phyloP scores from a whole-genome alignment of 2,329 filamentous ascomycete genomes.

The Colletotrichum filicis region DNA sequence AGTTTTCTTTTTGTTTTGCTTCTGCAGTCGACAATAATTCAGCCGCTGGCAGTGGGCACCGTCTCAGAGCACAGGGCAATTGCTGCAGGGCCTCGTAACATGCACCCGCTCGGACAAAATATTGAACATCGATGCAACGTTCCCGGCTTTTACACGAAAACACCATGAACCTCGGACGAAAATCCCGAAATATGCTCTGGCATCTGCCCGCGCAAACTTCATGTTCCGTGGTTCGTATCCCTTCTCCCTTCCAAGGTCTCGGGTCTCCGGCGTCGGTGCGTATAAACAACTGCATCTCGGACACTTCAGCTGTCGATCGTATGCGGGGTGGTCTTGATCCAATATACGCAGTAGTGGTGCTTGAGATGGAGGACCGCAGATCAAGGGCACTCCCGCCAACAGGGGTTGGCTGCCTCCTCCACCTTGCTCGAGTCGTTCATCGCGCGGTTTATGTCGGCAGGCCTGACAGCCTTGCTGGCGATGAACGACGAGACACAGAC shows the following conservation, averaged over 20 bases:
- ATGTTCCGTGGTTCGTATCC: background rate
- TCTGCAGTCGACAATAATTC: background rate
- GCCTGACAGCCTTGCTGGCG: background rate
- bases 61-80: background rate
- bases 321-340: background rate
- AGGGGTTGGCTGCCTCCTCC: background rate
- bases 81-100: background rate
- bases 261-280: background rate
- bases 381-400: conserved; percentile 9
- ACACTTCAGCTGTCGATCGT: background rate
- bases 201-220: background rate
- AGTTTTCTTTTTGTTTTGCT: background rate
- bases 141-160: background rate
- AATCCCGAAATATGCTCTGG: background rate
- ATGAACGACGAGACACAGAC: conserved; percentile 13
- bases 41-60: background rate
- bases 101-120: background rate
- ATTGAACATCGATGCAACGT: conserved; percentile 9
- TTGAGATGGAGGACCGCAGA: conserved; percentile 5
- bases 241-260: background rate
- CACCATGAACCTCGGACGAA: conserved; percentile 3
- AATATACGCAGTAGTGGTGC: background rate
- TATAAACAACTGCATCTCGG: background rate
- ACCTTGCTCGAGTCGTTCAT: background rate
- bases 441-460: conserved; percentile 5